Evolutionary conservation across 177 flowering plant genomes (phyloP).

Genomic region (Telopea speciosissima): DNA sequence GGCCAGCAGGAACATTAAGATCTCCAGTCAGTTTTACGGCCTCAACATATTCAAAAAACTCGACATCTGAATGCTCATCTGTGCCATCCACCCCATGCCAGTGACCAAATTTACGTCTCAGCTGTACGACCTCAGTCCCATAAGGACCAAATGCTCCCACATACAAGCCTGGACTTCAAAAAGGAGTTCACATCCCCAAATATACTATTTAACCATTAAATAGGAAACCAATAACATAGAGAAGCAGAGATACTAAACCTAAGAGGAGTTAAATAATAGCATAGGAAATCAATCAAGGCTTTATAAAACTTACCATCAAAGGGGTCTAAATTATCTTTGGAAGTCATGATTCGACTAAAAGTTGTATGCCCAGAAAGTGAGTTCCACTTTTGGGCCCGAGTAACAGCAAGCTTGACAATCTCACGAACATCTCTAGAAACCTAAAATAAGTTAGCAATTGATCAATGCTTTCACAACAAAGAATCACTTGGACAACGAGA

Average conservation of each 20-base stretch:
- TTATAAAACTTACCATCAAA: slow-evolving; percentile 58
- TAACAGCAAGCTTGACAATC: slow-evolving; percentile 79
- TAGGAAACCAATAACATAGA: not conserved
- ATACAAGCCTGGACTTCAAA: slow-evolving; percentile 57
- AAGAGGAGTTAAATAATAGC: not conserved
- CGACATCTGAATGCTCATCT: slow-evolving; percentile 45
- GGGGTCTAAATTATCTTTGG: slow-evolving; percentile 66
- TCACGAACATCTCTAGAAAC: slow-evolving; percentile 72
- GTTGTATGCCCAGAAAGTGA: slow-evolving; percentile 52
- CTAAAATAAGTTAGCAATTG: slow-evolving; percentile 26
- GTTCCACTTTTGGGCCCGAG: slow-evolving; percentile 72
- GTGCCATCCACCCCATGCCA: slow-evolving; percentile 49
- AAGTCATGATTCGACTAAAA: slow-evolving; percentile 57
- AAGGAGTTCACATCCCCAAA: slow-evolving; percentile 6
- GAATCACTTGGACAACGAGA: slow-evolving; percentile 2
- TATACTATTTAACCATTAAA: not conserved
- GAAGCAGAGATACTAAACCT: not conserved
- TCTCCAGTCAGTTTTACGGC: slow-evolving; percentile 96
- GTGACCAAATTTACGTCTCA: slow-evolving; percentile 81
- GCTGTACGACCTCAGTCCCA: slow-evolving; percentile 88
- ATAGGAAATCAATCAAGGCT: not conserved
- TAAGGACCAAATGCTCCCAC: slow-evolving; percentile 96
- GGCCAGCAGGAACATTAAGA: slow-evolving; percentile 92
- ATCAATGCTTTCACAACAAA: slow-evolving; percentile 1
- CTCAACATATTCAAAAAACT: slow-evolving; percentile 94